These are phyloP conservation scores for Populus hybrid DNA, from an alignment of 441 rosid genomes.

Conservation along the genomic window DNA sequence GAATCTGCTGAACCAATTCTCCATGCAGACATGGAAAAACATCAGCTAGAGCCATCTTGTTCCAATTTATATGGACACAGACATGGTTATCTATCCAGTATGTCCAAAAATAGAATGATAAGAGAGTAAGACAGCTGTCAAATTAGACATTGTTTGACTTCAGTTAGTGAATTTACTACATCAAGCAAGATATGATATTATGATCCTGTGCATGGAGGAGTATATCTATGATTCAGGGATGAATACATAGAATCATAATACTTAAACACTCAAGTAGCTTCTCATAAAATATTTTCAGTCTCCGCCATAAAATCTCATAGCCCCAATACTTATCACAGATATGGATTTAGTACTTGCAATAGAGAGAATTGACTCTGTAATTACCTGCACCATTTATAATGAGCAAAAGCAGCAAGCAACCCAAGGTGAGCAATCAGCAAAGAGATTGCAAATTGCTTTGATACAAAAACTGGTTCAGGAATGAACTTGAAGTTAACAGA, in stretches of 20 bases:
- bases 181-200: background rate
- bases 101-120: background rate
- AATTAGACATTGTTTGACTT: background rate
- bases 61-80: background rate
- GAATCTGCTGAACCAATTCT: background rate
- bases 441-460: slow-evolving; percentile 77
- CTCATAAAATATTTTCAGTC: background rate
- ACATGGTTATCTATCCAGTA: background rate
- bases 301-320: background rate
- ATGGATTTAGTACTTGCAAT: background rate
- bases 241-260: background rate
- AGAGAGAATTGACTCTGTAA: slow-evolving; percentile 23
- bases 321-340: background rate
- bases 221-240: background rate
- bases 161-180: background rate
- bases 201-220: background rate
- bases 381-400: slow-evolving; percentile 95
- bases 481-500: slow-evolving; percentile 97
- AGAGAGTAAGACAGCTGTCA: background rate
- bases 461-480: slow-evolving; percentile 80
- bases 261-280: background rate
- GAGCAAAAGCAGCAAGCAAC: slow-evolving; percentile 61
- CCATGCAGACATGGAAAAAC: background rate
- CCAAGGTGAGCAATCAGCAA: slow-evolving; percentile 70
- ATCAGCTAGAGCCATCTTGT: background rate